phyloP scores from a whole-genome alignment of 1,284 basidiomycete genomes.

The Albatrellus sp. region DNA sequence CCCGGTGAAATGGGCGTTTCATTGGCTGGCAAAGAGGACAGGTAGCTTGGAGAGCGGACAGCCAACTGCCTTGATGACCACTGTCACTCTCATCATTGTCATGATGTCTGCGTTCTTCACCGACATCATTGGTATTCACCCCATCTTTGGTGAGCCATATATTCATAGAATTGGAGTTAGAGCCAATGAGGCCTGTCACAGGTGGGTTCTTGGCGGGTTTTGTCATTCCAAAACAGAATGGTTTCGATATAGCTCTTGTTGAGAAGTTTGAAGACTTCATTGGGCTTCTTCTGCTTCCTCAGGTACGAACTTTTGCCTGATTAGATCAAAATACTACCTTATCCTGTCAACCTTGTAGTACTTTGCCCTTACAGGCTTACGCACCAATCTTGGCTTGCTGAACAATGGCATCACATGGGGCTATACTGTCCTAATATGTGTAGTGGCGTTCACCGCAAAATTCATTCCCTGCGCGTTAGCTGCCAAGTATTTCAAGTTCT shows the following conservation, averaged over 20 bases:
- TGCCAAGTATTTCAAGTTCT: conserved; percentile 60
- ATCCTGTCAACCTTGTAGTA: conserved; percentile 34
- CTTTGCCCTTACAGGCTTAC: conserved; percentile 73
- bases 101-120: conserved; percentile 79
- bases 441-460: conserved; percentile 76
- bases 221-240: conserved; percentile 81
- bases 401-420: conserved; percentile 73
- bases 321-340: background rate
- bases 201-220: conserved; percentile 83
- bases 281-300: conserved; percentile 67
- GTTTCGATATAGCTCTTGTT: conserved; percentile 67
- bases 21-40: conserved; percentile 55
- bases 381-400: conserved; percentile 74
- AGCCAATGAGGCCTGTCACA: conserved; percentile 13
- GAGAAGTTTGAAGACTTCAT: conserved; percentile 74
- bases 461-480: conserved; percentile 57
- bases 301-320: conserved; percentile 33
- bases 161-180: background rate
- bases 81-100: conserved; percentile 64
- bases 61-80: conserved; percentile 73
- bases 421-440: conserved; percentile 71
- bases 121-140: conserved; percentile 72
- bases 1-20: conserved; percentile 53
- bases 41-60: conserved; percentile 64
- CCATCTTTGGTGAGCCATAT: conserved; percentile 41